Conservation (phyloP, 495 filamentous ascomycete genomes). For the Aeminium ludgeri region DNA sequence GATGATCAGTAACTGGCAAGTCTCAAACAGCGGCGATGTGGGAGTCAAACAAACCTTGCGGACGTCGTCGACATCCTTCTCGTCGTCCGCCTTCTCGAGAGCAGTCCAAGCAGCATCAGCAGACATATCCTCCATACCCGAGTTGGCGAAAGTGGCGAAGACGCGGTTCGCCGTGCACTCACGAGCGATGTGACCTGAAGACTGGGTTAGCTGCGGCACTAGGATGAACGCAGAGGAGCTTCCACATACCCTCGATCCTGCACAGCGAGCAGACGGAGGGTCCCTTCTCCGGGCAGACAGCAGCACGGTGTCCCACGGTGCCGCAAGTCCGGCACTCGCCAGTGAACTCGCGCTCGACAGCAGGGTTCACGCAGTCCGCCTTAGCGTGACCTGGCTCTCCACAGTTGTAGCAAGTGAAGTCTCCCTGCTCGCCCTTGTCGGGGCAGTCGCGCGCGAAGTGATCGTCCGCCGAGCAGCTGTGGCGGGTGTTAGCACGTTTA, state of each 20-base stretch:
- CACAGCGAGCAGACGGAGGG: conserved; percentile 60
- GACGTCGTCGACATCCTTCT: conserved; percentile 55
- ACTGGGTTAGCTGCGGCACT: too few relatives aligned
- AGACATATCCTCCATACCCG: conserved; percentile 33
- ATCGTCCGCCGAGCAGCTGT: conserved; percentile 36
- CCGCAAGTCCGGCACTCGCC: conserved; percentile 57
- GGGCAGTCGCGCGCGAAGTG: conserved; percentile 46
- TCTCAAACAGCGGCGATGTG: neutral
- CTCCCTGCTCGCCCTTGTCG: conserved; percentile 30
- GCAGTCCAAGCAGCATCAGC: conserved; percentile 54
- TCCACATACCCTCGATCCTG: conserved; percentile 36
- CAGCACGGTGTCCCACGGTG: conserved; percentile 47
- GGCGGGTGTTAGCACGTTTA: conserved; percentile 4
- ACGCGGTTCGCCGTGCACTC: conserved; percentile 52
- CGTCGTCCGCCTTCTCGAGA: conserved; percentile 43
- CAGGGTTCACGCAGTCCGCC: conserved; percentile 48
- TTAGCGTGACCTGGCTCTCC: conserved; percentile 54
- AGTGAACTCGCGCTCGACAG: conserved; percentile 37
- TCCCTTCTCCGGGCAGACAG: conserved; percentile 53
- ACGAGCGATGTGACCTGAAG: conserved; percentile 32
- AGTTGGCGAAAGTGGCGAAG: conserved; percentile 42
- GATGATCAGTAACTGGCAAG: neutral
- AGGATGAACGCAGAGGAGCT: too few relatives aligned
- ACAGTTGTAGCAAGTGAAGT: conserved; percentile 60
- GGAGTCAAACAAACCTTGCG: conserved; percentile 37